Percentiles rank a stretch among this genome's conserved stretches.
Evolutionary conservation across 768 basidiomycete species (phyloP).

Genomic region (Leccinum variicolor): DNA sequence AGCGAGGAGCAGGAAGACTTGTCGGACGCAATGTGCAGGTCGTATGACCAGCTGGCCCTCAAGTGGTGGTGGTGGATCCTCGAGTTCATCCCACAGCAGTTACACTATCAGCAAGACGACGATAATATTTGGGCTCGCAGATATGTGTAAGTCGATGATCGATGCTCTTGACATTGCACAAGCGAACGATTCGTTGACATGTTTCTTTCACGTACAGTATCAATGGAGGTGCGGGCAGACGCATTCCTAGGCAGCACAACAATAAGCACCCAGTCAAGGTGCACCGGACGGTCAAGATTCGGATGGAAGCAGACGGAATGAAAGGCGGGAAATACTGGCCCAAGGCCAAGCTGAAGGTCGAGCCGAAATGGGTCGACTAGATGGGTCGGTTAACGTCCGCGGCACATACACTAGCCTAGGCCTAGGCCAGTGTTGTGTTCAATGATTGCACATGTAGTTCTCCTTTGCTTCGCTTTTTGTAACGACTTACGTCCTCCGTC

Average conservation of each 20-base stretch:
- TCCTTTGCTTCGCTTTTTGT: neutral
- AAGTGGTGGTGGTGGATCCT: slow-evolving; percentile 61
- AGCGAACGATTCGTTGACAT: slow-evolving; percentile 1
- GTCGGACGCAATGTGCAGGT: slow-evolving; percentile 47
- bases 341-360: slow-evolving; percentile 34
- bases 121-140: slow-evolving; percentile 9
- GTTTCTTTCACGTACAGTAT: slow-evolving; percentile 5
- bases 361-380: slow-evolving; percentile 42
- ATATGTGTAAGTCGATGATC: slow-evolving; percentile 16
- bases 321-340: slow-evolving; percentile 38
- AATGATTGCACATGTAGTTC: neutral
- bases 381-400: neutral
- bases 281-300: slow-evolving; percentile 45
- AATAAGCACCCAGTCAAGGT: slow-evolving; percentile 41
- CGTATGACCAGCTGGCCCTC: slow-evolving; percentile 57
- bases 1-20: slow-evolving; percentile 65
- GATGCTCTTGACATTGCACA: neutral
- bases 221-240: slow-evolving; percentile 42
- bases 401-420: too few species aligned
- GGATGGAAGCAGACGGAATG: slow-evolving; percentile 47
- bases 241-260: slow-evolving; percentile 37
- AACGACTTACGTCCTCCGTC: neutral
- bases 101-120: slow-evolving; percentile 27
- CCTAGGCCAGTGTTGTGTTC: neutral
- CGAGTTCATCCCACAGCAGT: slow-evolving; percentile 46